These are phyloP conservation scores for Microsporum audouinii DNA, from an alignment of 2,329 filamentous ascomycete species.

Conservation along the genomic window DNA sequence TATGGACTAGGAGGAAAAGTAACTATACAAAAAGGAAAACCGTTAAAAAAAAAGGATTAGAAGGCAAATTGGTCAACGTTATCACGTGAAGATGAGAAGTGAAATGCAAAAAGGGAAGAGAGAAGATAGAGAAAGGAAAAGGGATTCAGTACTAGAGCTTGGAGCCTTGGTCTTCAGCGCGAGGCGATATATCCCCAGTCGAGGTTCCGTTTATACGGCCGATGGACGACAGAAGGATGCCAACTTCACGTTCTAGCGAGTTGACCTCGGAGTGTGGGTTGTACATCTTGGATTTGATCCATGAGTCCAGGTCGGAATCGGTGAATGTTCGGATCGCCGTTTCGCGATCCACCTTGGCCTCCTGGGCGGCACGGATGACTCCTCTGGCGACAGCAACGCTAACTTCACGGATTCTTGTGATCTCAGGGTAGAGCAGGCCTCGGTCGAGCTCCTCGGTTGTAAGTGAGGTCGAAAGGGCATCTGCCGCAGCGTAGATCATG, in stretches of 20 bases:
- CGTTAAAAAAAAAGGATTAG: not conserved
- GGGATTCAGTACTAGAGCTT: constrained; percentile 7
- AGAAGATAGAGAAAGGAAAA: not conserved
- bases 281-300: constrained; percentile 41
- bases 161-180: constrained; percentile 4
- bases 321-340: constrained; percentile 33
- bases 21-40: not conserved
- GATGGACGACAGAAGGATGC: constrained; percentile 29
- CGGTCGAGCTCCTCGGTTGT: constrained; percentile 69
- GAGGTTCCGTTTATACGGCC: constrained; percentile 13
- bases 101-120: not conserved
- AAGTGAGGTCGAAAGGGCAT: constrained; percentile 65
- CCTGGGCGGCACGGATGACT: constrained; percentile 83
- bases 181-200: constrained; percentile 6
- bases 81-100: not conserved
- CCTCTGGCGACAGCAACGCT: constrained; percentile 75
- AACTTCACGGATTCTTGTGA: constrained; percentile 84
- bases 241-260: constrained; percentile 37
- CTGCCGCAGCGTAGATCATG: constrained; percentile 94
- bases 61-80: not conserved
- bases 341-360: constrained; percentile 56
- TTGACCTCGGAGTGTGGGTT: constrained; percentile 39
- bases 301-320: constrained; percentile 35
- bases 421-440: constrained; percentile 80
- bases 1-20: constrained; percentile 6